Base-by-base conservation (phyloP, 257 asterid genomes). In the Phtheirospermum japonicum region DNA sequence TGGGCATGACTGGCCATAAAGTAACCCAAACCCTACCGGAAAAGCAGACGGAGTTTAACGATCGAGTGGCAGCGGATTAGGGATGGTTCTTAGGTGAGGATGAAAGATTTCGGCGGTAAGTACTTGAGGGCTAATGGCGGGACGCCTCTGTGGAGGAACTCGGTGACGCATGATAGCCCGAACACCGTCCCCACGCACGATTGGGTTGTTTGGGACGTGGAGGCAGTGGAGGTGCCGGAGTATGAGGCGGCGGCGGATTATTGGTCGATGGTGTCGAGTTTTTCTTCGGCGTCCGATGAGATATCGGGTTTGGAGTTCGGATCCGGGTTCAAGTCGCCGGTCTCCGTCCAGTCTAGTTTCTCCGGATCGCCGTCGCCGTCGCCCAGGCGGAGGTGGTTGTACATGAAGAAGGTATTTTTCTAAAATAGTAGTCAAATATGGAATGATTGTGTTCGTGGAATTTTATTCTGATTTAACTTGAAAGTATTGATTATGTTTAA, bases 111-210 rank as follows among this genome's bases (percentile, higher is more conserved):
- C 45, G 85, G 75, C 6, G 96, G 96, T 1, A 89, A 86, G 1
- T 89, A 59, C 66, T 66, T 93, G 46, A 79, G 96, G 42, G 99
- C 90, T 0, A 93, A 89, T 80, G 99, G 99, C 57, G 99, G 95
- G 10, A 80, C 94, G 61, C 97, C 89, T 63, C 99, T 96, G 63
- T 93, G 99, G 99, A 73, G 95, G 72, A 84, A 85, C 49, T 75
- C 95, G 39, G 81, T 87, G 20, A 89, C 97, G 49, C 97, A 89
- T 20, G 99, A 93, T 36, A 72, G 53, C 20, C 85, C 87, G 4
- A 72, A 64, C 9, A 66, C 75, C 58, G 79, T 79, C 65, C 76
- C 88, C 13, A 73, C 83, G 39, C 68, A 72, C 43, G 78, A 76
- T 33, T 87, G 97, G 96, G 70, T 85, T 23, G 76, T 89, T 13